These are phyloP conservation scores for Chrysanthemum makinoi DNA, from an alignment of 129 eudicot genomes.

Conservation along the genomic window DNA sequence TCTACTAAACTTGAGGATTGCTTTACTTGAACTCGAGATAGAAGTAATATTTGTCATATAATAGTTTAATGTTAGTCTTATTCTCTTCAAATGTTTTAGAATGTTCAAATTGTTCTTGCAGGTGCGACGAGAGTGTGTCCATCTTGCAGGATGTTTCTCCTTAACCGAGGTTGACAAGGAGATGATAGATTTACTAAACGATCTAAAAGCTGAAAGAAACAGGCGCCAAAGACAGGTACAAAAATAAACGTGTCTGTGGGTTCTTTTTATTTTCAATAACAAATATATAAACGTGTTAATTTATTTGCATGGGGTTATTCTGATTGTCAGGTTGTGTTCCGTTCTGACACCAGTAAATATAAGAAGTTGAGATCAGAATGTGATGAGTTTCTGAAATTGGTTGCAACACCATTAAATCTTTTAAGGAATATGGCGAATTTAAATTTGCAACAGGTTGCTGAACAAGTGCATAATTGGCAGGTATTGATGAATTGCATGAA, in stretches of 20 bases:
- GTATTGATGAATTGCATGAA: conserved; percentile 27
- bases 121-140: conserved; percentile 68
- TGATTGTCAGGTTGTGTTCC: conserved; percentile 59
- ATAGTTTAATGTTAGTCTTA: neutral
- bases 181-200: conserved; percentile 36
- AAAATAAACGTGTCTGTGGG: neutral
- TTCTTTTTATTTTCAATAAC: neutral
- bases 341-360: conserved; percentile 57
- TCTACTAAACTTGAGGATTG: conserved; percentile 55
- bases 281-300: neutral
- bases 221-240: conserved; percentile 54
- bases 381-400: conserved; percentile 50
- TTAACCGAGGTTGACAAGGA: conserved; percentile 41
- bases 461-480: conserved; percentile 71
- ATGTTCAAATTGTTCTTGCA: conserved; percentile 30
- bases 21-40: conserved; percentile 68
- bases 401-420: conserved; percentile 32
- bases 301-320: conserved; percentile 12
- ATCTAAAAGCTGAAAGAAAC: conserved; percentile 54
- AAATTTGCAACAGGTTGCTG: conserved; percentile 30
- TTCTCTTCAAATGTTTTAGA: neutral
- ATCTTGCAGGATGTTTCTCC: conserved; percentile 56
- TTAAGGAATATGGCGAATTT: conserved; percentile 31
- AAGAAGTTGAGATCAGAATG: conserved; percentile 60
- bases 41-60: conserved; percentile 40